phyloP scores from a whole-genome alignment of 306 rosid genomes.

The Rubus idaeus region DNA sequence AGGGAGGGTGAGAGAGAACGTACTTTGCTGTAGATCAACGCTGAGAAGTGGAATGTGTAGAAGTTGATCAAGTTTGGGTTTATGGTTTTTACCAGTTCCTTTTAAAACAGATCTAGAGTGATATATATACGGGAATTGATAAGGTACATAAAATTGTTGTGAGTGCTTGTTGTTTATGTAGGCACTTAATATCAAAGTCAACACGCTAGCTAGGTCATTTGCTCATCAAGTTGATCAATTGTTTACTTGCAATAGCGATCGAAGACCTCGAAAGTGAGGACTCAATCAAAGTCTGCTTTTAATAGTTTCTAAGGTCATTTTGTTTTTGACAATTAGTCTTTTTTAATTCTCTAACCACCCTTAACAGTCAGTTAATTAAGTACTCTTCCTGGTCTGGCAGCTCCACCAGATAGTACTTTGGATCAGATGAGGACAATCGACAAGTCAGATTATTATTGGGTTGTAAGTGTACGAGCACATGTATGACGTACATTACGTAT shows the following conservation, averaged over 20 bases:
- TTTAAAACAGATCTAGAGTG: neutral
- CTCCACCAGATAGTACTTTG: neutral
- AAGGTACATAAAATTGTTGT: neutral
- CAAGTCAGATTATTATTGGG: neutral
- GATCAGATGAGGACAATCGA: neutral
- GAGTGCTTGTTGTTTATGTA: neutral
- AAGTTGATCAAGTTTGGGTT: no score
- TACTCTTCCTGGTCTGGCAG: neutral
- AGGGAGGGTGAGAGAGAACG: no score
- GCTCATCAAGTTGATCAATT: neutral
- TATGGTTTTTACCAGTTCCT: no score
- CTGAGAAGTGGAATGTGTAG: no score
- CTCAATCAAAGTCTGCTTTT: neutral
- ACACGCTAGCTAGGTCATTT: no score
- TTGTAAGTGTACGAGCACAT: neutral
- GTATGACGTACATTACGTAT: neutral
- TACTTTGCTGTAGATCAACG: no score
- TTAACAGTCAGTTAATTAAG: neutral
- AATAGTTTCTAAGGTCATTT: neutral
- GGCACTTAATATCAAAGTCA: neutral
- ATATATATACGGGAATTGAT: neutral
- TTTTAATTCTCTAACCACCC: neutral
- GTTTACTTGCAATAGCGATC: neutral
- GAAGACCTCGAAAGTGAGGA: neutral
- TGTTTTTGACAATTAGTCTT: neutral